Evolutionary conservation across 179 eudicot genomes (phyloP).

Genomic region (Beta macrorhiza): DNA sequence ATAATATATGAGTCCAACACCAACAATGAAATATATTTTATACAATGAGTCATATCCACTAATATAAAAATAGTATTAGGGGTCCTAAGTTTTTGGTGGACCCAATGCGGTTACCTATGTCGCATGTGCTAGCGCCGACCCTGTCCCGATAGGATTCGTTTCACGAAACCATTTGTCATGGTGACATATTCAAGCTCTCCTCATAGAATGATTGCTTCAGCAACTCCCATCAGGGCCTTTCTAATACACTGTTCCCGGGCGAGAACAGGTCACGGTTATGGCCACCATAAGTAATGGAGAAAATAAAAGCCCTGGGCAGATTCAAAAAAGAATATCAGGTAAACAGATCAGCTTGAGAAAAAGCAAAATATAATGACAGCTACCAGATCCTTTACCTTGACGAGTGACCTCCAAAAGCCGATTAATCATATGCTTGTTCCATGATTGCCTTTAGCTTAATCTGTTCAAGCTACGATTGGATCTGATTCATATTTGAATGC

Average conservation of each 20-base stretch:
- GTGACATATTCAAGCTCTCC: not conserved
- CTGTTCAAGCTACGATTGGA: constrained; percentile 26
- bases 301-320: not conserved
- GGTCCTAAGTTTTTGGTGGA: too few species aligned
- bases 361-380: not conserved
- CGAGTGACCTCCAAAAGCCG: not conserved
- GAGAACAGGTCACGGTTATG: not conserved
- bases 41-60: too few species aligned
- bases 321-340: not conserved
- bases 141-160: not conserved
- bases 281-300: not conserved
- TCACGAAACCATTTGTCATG: not conserved
- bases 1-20: too few species aligned
- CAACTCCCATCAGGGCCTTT: not conserved
- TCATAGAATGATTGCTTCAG: not conserved
- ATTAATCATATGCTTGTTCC: constrained; percentile 9
- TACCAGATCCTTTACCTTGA: not conserved
- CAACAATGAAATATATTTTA: too few species aligned
- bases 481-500: constrained; percentile 33
- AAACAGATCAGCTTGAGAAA: not conserved
- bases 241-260: not conserved
- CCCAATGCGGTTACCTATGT: too few species aligned
- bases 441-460: not conserved
- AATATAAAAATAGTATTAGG: too few species aligned
- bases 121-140: too few species aligned